These are phyloP conservation scores for Hippophae rhamnoides DNA, from an alignment of 306 rosid genomes.

Conservation along the genomic window DNA sequence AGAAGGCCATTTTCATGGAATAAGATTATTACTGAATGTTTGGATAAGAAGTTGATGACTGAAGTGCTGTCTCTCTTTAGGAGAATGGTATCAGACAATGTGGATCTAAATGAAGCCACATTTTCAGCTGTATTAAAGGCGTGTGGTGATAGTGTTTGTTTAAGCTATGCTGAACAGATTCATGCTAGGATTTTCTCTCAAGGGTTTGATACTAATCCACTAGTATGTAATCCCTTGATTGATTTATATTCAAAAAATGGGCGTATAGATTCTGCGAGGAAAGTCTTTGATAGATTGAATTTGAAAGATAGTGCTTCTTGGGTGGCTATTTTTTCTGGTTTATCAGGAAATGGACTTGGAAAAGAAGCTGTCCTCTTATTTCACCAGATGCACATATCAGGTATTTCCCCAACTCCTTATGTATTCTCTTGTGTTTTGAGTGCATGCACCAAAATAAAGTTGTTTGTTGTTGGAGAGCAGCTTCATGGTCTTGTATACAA, in stretches of 20 bases:
- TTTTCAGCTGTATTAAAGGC: constrained; percentile 57
- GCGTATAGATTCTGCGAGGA: constrained; percentile 45
- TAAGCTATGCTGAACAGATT: constrained; percentile 45
- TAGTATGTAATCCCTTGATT: constrained; percentile 57
- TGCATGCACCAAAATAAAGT: constrained; percentile 53
- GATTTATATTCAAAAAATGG: constrained; percentile 59
- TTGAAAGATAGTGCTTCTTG: constrained; percentile 65
- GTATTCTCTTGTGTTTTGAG: constrained; percentile 67
- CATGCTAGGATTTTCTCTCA: constrained; percentile 49
- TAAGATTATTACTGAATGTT: constrained; percentile 38
- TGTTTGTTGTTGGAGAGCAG: constrained; percentile 52
- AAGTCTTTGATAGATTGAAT: constrained; percentile 40
- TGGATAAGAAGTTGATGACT: constrained; percentile 24
- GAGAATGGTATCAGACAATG: constrained; percentile 38
- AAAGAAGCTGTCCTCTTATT: constrained; percentile 60
- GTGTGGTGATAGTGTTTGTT: constrained; percentile 33
- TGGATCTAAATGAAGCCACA: constrained; percentile 41
- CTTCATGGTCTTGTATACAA: constrained; percentile 64
- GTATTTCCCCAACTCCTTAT: constrained; percentile 64
- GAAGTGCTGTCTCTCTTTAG: constrained; percentile 33
- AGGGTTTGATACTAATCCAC: constrained; percentile 46
- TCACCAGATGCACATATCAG: constrained; percentile 51
- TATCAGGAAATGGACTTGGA: constrained; percentile 58
- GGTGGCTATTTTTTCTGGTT: constrained; percentile 85
- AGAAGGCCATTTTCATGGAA: constrained; percentile 52